These are phyloP conservation scores for Fraxinus sp. DNA, from an alignment of 305 asterid species.

Conservation along the genomic window DNA sequence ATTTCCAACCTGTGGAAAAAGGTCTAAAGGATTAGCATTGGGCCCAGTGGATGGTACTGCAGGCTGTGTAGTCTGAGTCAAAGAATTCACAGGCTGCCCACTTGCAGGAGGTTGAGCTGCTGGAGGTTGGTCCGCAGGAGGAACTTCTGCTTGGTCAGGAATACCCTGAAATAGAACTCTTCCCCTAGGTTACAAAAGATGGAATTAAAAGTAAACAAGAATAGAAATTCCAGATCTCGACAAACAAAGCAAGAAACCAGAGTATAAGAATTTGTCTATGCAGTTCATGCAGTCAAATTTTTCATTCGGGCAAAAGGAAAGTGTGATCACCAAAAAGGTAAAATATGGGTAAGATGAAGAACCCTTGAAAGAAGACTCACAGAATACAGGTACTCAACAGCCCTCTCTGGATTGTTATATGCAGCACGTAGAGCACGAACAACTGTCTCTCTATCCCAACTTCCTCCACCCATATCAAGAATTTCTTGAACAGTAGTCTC, in stretches of 20 bases:
- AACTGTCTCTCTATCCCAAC: constrained; percentile 84
- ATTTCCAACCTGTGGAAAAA: constrained; percentile 75
- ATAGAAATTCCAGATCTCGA: background rate
- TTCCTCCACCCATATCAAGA: constrained; percentile 94
- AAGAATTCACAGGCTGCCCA: constrained; percentile 51
- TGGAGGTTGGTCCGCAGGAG: constrained; percentile 43
- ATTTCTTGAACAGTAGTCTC: constrained; percentile 75
- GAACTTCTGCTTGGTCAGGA: constrained; percentile 76
- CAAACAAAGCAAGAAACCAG: background rate
- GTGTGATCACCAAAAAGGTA: constrained; percentile 11
- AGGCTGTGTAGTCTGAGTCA: constrained; percentile 55
- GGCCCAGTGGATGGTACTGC: constrained; percentile 66
- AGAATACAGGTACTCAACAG: constrained; percentile 84
- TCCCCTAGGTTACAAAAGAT: constrained; percentile 18
- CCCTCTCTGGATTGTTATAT: constrained; percentile 86
- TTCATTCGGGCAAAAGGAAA: background rate
- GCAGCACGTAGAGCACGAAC: constrained; percentile 84
- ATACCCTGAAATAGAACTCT: constrained; percentile 53
- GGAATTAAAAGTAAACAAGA: background rate
- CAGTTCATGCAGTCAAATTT: background rate
- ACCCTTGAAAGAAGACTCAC: constrained; percentile 47
- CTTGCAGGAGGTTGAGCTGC: constrained; percentile 48
- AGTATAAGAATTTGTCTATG: background rate
- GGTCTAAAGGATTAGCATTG: constrained; percentile 80
- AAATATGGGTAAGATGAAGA: background rate